phyloP scores from a whole-genome alignment of 1,284 basidiomycete species.

The Ceratobasidium sp. region DNA sequence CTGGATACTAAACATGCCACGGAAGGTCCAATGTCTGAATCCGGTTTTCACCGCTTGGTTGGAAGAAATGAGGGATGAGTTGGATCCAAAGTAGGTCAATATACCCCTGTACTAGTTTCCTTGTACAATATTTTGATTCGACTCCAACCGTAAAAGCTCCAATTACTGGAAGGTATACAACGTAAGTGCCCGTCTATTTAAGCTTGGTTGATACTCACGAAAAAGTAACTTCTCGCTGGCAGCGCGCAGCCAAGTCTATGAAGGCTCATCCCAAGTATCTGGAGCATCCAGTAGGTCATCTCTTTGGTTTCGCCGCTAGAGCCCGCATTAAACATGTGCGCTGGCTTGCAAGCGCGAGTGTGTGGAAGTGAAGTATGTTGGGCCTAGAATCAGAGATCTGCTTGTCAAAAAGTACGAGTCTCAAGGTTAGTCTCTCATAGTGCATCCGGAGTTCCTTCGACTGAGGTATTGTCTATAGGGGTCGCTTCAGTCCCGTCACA shows the following conservation, averaged over 20 bases:
- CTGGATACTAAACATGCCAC: slow-evolving; percentile 1
- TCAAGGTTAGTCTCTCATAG: not conserved
- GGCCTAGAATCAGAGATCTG: slow-evolving; percentile 15
- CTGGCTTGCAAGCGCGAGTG: slow-evolving; percentile 11
- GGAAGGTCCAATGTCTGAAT: slow-evolving; percentile 20
- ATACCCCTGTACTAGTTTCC: not conserved
- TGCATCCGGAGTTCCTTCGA: not conserved
- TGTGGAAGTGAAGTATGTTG: slow-evolving; percentile 24
- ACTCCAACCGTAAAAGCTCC: not conserved
- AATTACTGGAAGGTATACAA: slow-evolving; percentile 19
- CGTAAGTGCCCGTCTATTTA: not conserved
- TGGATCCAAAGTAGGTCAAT: slow-evolving; percentile 26
- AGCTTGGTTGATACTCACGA: no score
- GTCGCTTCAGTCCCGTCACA: not conserved
- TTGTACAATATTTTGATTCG: not conserved
- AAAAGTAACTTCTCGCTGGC: no score
- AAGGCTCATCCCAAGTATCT: slow-evolving; percentile 8
- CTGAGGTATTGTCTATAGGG: not conserved
- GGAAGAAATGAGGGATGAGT: slow-evolving; percentile 32
- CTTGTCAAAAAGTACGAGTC: slow-evolving; percentile 16
- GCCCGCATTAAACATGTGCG: not conserved
- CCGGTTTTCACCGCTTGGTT: slow-evolving; percentile 23
- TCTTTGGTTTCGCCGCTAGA: not conserved
- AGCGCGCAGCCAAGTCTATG: slow-evolving; percentile 36
- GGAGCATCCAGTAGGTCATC: slow-evolving; percentile 27